Evolutionary conservation across 2,329 filamentous ascomycete species (phyloP).

Genomic region (Talaromyces verruculosus): DNA sequence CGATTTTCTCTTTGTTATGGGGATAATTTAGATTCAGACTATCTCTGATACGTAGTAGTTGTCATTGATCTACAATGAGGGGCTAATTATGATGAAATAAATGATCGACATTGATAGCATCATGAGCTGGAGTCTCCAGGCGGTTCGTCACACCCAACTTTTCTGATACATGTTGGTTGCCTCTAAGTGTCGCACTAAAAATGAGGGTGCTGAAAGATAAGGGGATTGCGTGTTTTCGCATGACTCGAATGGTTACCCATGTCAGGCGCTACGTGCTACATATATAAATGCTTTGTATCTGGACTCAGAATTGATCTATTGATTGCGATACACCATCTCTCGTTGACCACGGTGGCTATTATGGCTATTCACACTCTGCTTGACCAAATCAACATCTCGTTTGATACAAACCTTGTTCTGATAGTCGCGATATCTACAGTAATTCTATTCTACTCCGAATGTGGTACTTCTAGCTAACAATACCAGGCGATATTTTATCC

Average conservation of each 20-base stretch:
- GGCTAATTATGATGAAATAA: neutral
- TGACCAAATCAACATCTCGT: neutral
- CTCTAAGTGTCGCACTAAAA: neutral
- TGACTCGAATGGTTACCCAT: neutral
- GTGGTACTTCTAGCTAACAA: neutral
- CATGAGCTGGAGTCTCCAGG: neutral
- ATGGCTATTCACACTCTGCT: neutral
- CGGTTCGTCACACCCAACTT: neutral
- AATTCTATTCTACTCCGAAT: neutral
- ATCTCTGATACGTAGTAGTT: neutral
- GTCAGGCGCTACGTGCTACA: neutral
- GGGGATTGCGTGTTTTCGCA: neutral
- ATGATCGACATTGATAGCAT: neutral
- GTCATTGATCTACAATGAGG: neutral
- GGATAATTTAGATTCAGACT: neutral
- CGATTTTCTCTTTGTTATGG: neutral
- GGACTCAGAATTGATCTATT: neutral
- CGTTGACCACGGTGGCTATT: neutral
- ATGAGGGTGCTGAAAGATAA: neutral
- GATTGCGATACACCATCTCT: neutral
- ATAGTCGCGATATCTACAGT: neutral
- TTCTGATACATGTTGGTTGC: neutral
- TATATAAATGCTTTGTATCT: neutral
- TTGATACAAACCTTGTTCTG: neutral
- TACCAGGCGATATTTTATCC: conserved; percentile 5